Evolutionary conservation across 2,329 filamentous ascomycete genomes (phyloP), one percentile per base, ranked within the genome.

Genomic region (Fusarium beomiforme): DNA sequence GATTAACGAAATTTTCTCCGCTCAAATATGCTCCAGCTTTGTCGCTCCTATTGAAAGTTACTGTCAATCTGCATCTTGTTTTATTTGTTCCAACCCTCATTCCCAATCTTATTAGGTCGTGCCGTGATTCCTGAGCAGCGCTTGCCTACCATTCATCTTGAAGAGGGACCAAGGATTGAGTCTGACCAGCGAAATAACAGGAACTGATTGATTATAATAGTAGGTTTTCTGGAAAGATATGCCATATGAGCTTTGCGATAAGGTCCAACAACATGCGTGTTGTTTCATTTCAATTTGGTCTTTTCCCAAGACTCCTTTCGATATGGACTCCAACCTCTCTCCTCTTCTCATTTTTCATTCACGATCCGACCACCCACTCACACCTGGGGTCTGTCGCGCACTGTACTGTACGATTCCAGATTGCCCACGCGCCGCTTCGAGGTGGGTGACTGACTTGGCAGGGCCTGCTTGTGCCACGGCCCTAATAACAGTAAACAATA

Each of bases 351-450:
- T 66, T 70, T 70, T 62, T 70, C 50, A 44, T 65, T 72, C 69
- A 72, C 73, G 59, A 69, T 74, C 62, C 66, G 59, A 57, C 59
- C 71, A 55, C 62, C 69, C 67, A 61, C 59, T 56, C 72, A 71
- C 56, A 57, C 59, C 53, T 42, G 16, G 37, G 26, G 53, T 59
- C 51, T 51, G 59, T 73, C 58, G 60, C 68, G 68, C 71, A 71
- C 64, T 73, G 70, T 73, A 68, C 70, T 73, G 70, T 73, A 64
- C 70, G 70, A 70, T 73, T 71, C 70, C 64, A 71, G 56, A 73
- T 75, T 71, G 65, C 59, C 63, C 72, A 74, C 74, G 63, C 70
- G 63, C 72, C 59, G 63, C 62, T 50, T 34, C 37, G 56, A 67
- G 64, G 56, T 62, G 64, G 64, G 57, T 42, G 58, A 65, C 57